Evolutionary conservation across 306 rosid species (phyloP), one percentile per base, ranked within the genome.

Genomic region (Ormosia emarginata): DNA sequence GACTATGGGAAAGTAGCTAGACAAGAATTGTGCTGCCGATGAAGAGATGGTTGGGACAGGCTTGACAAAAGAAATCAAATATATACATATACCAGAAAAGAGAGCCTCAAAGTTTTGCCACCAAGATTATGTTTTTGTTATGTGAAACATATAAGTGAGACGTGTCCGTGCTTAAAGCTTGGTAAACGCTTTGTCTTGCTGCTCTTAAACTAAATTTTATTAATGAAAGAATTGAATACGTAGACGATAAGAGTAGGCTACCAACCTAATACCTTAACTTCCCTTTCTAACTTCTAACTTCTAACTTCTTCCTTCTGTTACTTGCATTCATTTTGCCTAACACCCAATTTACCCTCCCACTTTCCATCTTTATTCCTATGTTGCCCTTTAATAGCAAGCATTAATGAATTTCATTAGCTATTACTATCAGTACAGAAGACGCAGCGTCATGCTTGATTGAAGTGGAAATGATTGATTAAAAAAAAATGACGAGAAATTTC

Each of bases 241-340:
- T 83, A 75, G 72, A 70, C 61, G 81, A 88, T 82, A 82, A 86
- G 91, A 73, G 91, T 88, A 85, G 92, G 97, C 88, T 91, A 88
- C 92, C 93, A 85, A 92, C 90, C 79, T 66, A 40, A 73, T 80
- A 84, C 84, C 89, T 71, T 81, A 81, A 78, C 87, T 82, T 82
- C 92, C 85, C 85, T 74, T 85, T 46, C 71, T 84, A 85, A 62
- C 76, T 79, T 77, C 87, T 82, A 90, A 69, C 86, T 81, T 10
- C 24, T 24, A 24, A 24, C 24, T 24, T 81, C 89, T 80, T 86
- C 64, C 79, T 71, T 75, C 79, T 32, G 7, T 73, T 49, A 6
- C 81, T 79, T 79, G 75, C 73, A 57, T 56, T 47, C 73, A 57
- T 74, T 46, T 15, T 69, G 2, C 37, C 36, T 43, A 53, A n/a